Evolutionary conservation across 2,329 filamentous ascomycete species (phyloP), one percentile per base, ranked within the genome.

Genomic region (Monosporascus sp.): DNA sequence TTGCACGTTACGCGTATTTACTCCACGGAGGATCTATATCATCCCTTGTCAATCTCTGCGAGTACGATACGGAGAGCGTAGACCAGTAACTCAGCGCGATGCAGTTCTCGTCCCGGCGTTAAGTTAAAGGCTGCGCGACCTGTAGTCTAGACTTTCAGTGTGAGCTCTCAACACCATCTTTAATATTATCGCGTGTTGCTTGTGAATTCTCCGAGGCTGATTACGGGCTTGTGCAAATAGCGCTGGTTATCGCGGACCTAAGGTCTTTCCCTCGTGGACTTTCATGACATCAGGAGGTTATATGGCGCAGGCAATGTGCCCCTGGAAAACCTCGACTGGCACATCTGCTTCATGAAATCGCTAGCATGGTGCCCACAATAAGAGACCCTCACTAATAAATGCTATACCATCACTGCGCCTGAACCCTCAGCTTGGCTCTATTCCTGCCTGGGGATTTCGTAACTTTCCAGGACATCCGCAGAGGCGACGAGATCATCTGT

Each of bases 381-480:
- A 24, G 24, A 24, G 7, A 6, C 24, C 4, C 2, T 16, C 19
- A 17, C 38, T 17, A 5, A 40, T n/a, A 40, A 7, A 40, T 40
- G 38, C 17, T 37, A 24, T 24, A 24, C 24, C 17, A 71, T 67
- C 48, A 65, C 67, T 20, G 69, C 66, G 1, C 65, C 69, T 0
- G 67, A 73, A 50, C 66, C 70, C 56, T 73, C 16, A 61, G 64
- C 40, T 71, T 72, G 69, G 68, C 64, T 1, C 71, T 69, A 0
- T 69, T 73, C 52, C 60, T 70, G 7, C 56, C 60, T 4, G 71
- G 70, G 2, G 70, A 73, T 51, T 73, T 71, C 27, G 62, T 73
- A 31, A 68, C 66, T 6, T 72, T 68, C 50, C 49, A 56, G 4
- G 70, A 70, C 1, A 66, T 71, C 51, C 63, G 61, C 11, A 58